Evolutionary conservation across 2,329 filamentous ascomycete species (phyloP).

Genomic region (Fusarium sp.): DNA sequence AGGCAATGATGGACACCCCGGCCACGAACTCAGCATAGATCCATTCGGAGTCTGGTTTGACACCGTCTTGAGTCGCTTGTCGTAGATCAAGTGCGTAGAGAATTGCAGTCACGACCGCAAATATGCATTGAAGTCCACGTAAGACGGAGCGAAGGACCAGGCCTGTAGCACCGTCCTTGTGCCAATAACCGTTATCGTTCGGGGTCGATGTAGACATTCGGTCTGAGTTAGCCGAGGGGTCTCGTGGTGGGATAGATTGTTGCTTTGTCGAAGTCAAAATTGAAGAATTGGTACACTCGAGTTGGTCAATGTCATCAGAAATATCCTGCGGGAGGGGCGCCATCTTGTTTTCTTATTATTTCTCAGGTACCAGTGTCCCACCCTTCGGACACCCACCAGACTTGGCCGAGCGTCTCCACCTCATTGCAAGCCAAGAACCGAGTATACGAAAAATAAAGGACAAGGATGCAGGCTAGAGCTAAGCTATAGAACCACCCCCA

Average conservation of each 20-base stretch:
- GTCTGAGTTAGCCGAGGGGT: neutral
- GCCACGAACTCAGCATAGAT: constrained; percentile 15
- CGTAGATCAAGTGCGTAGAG: constrained; percentile 15
- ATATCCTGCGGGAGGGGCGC: no score
- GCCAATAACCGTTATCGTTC: neutral
- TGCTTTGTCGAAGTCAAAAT: no score
- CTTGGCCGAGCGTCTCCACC: no score
- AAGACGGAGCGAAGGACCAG: neutral
- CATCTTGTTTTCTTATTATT: no score
- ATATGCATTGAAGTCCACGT: constrained; percentile 12
- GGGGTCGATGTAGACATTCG: neutral
- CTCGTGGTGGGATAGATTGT: neutral
- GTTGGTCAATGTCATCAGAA: no score
- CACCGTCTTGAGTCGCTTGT: neutral
- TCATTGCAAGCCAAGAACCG: no score
- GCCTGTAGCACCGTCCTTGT: neutral
- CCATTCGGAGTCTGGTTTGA: neutral
- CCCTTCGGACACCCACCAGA: no score
- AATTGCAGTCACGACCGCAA: constrained; percentile 7
- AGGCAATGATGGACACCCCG: constrained; percentile 12
- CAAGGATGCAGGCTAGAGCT: no score
- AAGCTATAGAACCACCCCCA: no score
- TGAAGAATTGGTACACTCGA: no score
- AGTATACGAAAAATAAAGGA: no score
- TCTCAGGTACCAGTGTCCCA: no score